Percentiles rank a stretch among this genome's conserved stretches.
phyloP scores from a whole-genome alignment of 495 filamentous ascomycete species.

The Neurospora africana region DNA sequence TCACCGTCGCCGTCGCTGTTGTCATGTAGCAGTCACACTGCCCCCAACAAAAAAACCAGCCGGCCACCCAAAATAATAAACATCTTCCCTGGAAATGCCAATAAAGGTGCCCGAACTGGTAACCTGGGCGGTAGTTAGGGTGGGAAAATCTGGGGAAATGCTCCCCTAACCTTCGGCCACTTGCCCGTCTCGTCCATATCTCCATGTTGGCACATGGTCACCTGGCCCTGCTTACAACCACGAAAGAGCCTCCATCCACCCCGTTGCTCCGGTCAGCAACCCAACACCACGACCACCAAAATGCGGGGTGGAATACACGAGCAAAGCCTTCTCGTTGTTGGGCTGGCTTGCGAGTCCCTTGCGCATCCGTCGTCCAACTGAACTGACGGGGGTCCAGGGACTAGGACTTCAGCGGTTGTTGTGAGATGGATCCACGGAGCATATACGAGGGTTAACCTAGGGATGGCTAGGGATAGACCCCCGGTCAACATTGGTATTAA shows the following conservation, averaged over 20 bases:
- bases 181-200: conserved; percentile 16
- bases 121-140: neutral
- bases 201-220: conserved; percentile 15
- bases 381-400: neutral
- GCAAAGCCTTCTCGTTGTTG: neutral
- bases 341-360: neutral
- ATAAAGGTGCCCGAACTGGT: neutral
- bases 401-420: neutral
- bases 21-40: neutral
- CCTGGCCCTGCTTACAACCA: conserved; percentile 3
- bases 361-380: neutral
- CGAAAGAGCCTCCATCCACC: neutral
- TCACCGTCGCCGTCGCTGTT: neutral
- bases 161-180: conserved; percentile 8
- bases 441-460: neutral
- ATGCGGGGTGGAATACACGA: neutral
- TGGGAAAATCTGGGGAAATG: neutral
- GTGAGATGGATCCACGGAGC: neutral
- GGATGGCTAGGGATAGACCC: neutral
- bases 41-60: neutral
- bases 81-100: neutral
- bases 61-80: neutral
- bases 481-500: neutral
- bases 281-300: neutral
- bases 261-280: neutral